phyloP scores from a whole-genome alignment of 176 grass and related monocot species.

The Alloteropsis semialata region DNA sequence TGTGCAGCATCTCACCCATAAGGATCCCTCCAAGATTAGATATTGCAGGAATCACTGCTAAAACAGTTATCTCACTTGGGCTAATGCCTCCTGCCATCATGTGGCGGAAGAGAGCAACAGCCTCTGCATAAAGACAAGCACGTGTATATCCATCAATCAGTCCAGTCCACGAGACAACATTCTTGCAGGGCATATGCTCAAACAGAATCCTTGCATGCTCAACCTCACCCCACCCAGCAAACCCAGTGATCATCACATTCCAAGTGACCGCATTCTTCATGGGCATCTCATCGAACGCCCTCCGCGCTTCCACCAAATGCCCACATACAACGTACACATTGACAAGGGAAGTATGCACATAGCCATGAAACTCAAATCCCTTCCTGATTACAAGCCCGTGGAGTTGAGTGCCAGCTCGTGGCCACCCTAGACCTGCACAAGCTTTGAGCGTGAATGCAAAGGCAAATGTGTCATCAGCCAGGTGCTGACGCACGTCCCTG shows the following conservation, averaged over 20 bases:
- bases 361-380: conserved; percentile 44
- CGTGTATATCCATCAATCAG: conserved; percentile 59
- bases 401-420: conserved; percentile 26
- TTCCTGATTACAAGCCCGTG: conserved; percentile 33
- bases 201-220: conserved; percentile 45
- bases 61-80: conserved; percentile 55
- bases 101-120: conserved; percentile 34
- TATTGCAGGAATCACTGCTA: conserved; percentile 50
- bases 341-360: conserved; percentile 48
- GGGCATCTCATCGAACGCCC: conserved; percentile 54
- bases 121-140: conserved; percentile 18
- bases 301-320: conserved; percentile 26
- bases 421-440: conserved; percentile 27
- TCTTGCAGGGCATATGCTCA: conserved; percentile 45
- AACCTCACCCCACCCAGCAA: conserved; percentile 42
- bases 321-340: conserved; percentile 25
- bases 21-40: conserved; percentile 35
- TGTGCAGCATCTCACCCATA: conserved; percentile 30
- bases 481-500: conserved; percentile 16
- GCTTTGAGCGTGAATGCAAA: conserved; percentile 45
- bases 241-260: conserved; percentile 70
- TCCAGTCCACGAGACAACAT: conserved; percentile 61
- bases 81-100: conserved; percentile 46
- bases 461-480: conserved; percentile 43
- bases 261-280: conserved; percentile 46